Base-by-base conservation (phyloP, 2,329 filamentous ascomycete species). In the Paecilomyces formosus region DNA sequence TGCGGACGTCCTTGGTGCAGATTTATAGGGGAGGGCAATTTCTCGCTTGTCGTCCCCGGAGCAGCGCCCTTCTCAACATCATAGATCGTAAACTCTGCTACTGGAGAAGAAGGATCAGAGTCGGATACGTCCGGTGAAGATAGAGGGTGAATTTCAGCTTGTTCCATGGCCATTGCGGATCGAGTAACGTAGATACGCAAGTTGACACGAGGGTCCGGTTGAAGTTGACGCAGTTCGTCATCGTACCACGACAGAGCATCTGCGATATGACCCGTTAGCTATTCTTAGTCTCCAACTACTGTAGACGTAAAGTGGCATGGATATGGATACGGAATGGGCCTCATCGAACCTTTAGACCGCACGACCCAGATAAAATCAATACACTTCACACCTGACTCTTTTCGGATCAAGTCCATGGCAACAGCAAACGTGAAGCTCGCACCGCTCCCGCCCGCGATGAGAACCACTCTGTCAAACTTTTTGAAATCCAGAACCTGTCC, bases 361-460 rank as follows among this genome's bases (percentile, higher is more conserved):
- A 55, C 53, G 1, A 49, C 57, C 57, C 57, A 58, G 12, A 58
- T n/a, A 15, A 58, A 57, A 13, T 50, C 54, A 24, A 58, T 56
- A 15, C 33, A 11, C 28, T 31, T 57, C 49, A 30, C 51, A 24
- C 54, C 39, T 6, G n/a, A 12, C n/a, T 52, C 22, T 22, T n/a
- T 24, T 12, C 54, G 54, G 26, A 62, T 30, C 18, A 65, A 30
- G 18, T 58, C 26, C 8, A 62, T 18, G 3, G 63, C 63, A 57
- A 65, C 57, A 2, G 59, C 57, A 57, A 64, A 58, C 3, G 54
- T 63, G 15, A 61, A 62, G 13, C 51, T 60, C n/a, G 62, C 60
- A 18, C 62, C 64, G 45, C 59, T 65, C 2, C 60, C 59, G 58
- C 62, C 60, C 13, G 60, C 60, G 8, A 64, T 39, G 3, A 64